Base-by-base conservation (phyloP, 2,329 filamentous ascomycete genomes). In the Penicillium thymicola region DNA sequence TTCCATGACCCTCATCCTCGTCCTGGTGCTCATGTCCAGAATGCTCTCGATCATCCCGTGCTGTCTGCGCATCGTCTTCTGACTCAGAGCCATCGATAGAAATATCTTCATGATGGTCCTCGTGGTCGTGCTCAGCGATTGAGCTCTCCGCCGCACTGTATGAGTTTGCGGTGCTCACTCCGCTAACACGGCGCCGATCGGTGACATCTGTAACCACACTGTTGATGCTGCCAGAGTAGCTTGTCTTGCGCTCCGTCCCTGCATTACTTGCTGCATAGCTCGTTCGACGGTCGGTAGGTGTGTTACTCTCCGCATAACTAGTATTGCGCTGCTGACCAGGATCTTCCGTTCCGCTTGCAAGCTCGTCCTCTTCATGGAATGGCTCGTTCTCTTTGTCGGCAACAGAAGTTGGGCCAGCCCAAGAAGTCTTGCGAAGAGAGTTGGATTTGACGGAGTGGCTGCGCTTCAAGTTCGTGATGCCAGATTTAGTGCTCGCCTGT, bases 401-500 rank as follows among this genome's bases (percentile, higher is more conserved):
- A 36, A 73, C 59, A 5, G 73, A 74, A 48, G 64, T 71, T 32
- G 74, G 78, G 16, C 82, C 83, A 30, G 82, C 85, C 88, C 88
- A 91, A 67, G 88, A 90, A 42, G 81, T 78, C 75, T 92, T 91
- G 46, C 89, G 81, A 45, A 84, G 70, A 0, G 78, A 76, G 28
- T 85, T 81, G 23, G 84, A 85, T 65, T 89, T 87, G 63, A 91
- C 88, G 56, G 89, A 92, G 70, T 92, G 88, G 71, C 88, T 92
- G 58, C 89, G 83, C 76, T 88, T 88, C 62, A 96, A 80, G 45
- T 84, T 85, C 21, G 84, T 82, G 41, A 78, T 69, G 27, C 73
- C 76, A 46, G 73, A 73, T 40, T 69, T 71, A 51, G 66, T 69
- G 42, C 67, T 71, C 34, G 68, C 63, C 30, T 74, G 65, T 59